Evolutionary conservation across 257 asterid species (phyloP), one percentile per base, ranked within the genome.

Genomic region (Oldenlandia corymbosa): DNA sequence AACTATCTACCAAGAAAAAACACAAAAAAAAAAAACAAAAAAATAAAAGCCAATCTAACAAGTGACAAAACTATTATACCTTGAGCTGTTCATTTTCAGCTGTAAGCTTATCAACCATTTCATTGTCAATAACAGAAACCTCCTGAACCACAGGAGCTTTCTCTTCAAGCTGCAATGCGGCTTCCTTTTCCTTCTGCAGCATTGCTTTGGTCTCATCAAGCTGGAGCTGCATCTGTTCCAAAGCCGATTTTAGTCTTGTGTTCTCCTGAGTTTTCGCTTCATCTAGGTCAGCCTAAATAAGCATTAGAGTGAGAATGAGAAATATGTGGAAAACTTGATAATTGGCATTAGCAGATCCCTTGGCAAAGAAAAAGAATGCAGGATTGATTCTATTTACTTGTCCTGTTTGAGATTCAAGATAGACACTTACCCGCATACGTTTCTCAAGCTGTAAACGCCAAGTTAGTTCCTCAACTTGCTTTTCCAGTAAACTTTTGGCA

Each of bases 61-160:
- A 41, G 21, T 27, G 57, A 21, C 12, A 24, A 48, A 39, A 52
- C 48, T 55, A 58, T 43, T 73, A 62, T 72, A 86, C 96, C 93
- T 84, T 87, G 68, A 90, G 87, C 78, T 71, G 82, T 73, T 85
- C 90, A 66, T 90, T 90, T 85, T 90, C 96, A 68, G 83, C 73
- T 52, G 82, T 70, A 66, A 90, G 78, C 69, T 80, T 80, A 62
- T 60, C 60, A 65, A 82, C 80, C 59, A 77, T 69, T 75, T 79
- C 93, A 56, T 80, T 75, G 76, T 84, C 87, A 42, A 78, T 17
- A 70, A 79, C 78, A 3, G 84, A 76, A 58, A 74, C 69, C 64
- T 73, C 80, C 66, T 73, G 70, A 52, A 66, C 26, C 18, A 32
- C 67, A 46, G 67, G 59, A 21, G 37, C 78, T 30, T 73, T 63